Conservation (phyloP, 139 green algal genomes). For the Zygnema circumcarinatum region DNA sequence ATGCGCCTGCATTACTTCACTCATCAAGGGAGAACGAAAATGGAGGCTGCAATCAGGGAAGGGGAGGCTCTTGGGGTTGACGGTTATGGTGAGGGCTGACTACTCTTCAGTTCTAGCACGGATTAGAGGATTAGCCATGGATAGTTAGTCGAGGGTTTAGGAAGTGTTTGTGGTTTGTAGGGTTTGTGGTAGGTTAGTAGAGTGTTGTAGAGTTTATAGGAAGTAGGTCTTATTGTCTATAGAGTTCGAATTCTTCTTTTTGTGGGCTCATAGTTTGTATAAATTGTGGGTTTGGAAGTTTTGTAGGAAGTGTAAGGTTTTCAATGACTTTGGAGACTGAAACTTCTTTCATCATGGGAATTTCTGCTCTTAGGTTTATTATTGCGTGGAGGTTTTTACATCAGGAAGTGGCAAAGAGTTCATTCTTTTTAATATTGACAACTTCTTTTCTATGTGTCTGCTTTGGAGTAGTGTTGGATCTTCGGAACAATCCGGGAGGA, state of each 20-base stretch:
- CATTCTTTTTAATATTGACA: background rate
- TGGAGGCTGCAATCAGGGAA: constrained; percentile 47
- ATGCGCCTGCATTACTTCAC: constrained; percentile 60
- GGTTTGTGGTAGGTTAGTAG: too few relatives aligned
- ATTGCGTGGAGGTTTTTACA: too few relatives aligned
- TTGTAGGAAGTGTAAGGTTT: too few relatives aligned
- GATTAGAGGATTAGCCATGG: background rate
- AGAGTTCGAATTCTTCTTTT: too few relatives aligned
- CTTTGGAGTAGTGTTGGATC: constrained; percentile 47
- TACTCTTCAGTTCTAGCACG: background rate
- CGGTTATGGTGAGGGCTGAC: constrained; percentile 54
- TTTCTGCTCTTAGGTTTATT: too few relatives aligned
- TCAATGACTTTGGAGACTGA: too few relatives aligned
- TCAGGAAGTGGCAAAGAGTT: too few relatives aligned
- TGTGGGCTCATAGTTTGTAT: too few relatives aligned
- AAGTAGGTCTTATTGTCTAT: too few relatives aligned
- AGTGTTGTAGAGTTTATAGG: too few relatives aligned
- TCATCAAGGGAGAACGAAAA: constrained; percentile 11
- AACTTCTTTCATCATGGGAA: too few relatives aligned
- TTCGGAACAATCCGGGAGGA: constrained; percentile 62
- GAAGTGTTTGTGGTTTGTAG: background rate
- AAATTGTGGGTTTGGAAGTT: too few relatives aligned
- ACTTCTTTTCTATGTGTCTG: background rate
- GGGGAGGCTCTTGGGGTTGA: constrained; percentile 49
- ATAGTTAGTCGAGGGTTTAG: background rate